Conservation (phyloP, 805 yeast genomes). For the Schizosaccharomyces japonicus region DNA sequence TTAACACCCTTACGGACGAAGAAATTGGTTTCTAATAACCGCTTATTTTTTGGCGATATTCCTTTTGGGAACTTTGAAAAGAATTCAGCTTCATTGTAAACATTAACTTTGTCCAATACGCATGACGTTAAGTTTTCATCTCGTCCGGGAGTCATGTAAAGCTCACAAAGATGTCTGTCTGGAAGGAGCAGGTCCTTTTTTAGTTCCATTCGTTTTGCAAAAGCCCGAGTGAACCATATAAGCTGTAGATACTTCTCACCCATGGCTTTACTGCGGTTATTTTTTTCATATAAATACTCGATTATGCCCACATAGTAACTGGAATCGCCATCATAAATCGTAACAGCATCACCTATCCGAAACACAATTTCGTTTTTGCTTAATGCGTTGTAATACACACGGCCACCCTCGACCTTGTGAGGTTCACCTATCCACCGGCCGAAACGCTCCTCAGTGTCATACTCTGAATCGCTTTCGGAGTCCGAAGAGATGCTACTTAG, state of each 20-base stretch:
- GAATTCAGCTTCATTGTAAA: not conserved
- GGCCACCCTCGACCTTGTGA: not conserved
- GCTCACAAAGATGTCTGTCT: not conserved
- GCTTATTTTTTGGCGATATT: not conserved
- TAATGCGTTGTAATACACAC: not conserved
- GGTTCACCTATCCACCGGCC: not conserved
- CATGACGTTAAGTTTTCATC: conserved; percentile 1
- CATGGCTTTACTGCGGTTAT: not conserved
- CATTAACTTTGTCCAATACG: not conserved
- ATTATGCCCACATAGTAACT: conserved; percentile 1
- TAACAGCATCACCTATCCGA: not conserved
- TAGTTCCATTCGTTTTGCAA: not conserved
- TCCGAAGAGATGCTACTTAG: not conserved
- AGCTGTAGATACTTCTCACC: not conserved
- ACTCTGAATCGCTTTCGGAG: not conserved
- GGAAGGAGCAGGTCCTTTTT: not conserved
- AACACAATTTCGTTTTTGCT: not conserved
- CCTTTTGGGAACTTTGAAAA: not conserved
- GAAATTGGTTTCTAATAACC: not conserved
- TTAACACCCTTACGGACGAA: not conserved
- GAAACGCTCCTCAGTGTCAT: not conserved
- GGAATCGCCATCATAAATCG: not conserved
- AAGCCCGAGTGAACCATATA: not conserved
- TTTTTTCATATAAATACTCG: not conserved
- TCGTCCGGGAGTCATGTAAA: not conserved